These are phyloP conservation scores for Tuber umbilicatum DNA, from an alignment of 495 filamentous ascomycete genomes.

Conservation along the genomic window DNA sequence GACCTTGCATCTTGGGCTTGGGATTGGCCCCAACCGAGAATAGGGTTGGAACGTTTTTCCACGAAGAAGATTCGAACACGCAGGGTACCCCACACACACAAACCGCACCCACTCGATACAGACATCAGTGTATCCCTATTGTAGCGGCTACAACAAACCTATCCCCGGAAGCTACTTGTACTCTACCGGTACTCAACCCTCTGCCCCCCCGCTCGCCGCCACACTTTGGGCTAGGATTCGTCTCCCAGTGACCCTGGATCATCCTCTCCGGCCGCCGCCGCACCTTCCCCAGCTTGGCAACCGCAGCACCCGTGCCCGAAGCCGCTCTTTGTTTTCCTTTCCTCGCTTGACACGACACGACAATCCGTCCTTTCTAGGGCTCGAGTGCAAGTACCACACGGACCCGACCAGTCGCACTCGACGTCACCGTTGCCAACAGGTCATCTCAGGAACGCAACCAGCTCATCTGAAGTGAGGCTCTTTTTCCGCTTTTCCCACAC, in stretches of 20 bases:
- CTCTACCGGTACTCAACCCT: neutral
- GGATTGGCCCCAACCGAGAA: neutral
- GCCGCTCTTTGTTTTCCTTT: conserved; percentile 44
- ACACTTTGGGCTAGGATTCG: neutral
- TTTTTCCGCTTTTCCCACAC: conserved; percentile 17
- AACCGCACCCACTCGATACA: neutral
- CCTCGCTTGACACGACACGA: conserved; percentile 41
- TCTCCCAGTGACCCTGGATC: neutral
- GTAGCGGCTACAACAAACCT: neutral
- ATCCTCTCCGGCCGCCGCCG: conserved; percentile 8
- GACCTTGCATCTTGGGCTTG: conserved; percentile 5
- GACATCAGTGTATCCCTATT: neutral
- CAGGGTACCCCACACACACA: conserved; percentile 9
- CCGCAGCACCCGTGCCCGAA: conserved; percentile 33
- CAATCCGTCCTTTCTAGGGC: conserved; percentile 30
- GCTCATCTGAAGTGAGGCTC: conserved; percentile 33
- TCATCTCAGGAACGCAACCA: conserved; percentile 5
- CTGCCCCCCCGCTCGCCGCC: neutral
- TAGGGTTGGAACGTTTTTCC: neutral
- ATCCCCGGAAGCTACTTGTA: no score
- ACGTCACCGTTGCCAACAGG: conserved; percentile 2
- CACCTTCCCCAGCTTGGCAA: conserved; percentile 21
- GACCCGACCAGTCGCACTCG: neutral
- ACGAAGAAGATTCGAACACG: conserved; percentile 11
- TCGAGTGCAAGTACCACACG: neutral